Base-by-base conservation (phyloP, 176 grass and related monocot species). In the Echinochloa phyllopogon region DNA sequence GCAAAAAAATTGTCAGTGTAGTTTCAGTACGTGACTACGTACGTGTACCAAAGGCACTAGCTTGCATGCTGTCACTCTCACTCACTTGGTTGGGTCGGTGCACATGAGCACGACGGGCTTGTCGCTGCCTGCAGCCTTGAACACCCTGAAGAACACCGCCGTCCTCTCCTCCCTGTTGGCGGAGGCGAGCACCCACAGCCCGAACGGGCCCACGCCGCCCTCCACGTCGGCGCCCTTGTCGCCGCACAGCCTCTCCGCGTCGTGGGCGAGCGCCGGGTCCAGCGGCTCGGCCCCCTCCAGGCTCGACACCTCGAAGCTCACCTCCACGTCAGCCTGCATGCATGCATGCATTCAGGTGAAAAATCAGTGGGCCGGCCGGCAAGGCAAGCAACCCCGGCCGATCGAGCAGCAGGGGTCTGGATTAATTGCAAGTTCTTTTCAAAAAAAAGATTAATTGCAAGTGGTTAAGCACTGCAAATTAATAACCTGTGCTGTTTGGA, bases 191-290 rank as follows among this genome's bases (percentile, higher is more conserved):
- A 94, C 92, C 82, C 82, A 88, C 24, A 98, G 81, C 0, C 95
- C 95, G 75, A 97, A 97, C n/a, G 92, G 95, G 9, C 95, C 95
- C 3, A 93, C 88, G 51, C 90, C 88, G 74, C 95, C 92, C 55
- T 47, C 68, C 51, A 65, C 88, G 20, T 63, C 78, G 4, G 88
- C 88, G 2, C 88, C 87, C 62, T 77, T 92, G 42, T 6, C 18
- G 39, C 80, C 78, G 83, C 92, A 94, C 9, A 94, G 85, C 53
- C 39, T 48, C 82, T 94, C 62, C 0, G 95, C 86, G 71, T 97
- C 85, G 63, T 69, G 63, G 12, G 72, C 76, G 37, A 92, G 85
- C 55, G 72, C 82, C 39, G 74, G 76, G 82, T 94, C 86, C 29
- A 91, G 82, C 48, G 72, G 8, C 83, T 98, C 92, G 11, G 92